These are phyloP conservation scores for Colletotrichum neosansevieriae DNA, from an alignment of 2,329 filamentous ascomycete species.

Conservation along the genomic window DNA sequence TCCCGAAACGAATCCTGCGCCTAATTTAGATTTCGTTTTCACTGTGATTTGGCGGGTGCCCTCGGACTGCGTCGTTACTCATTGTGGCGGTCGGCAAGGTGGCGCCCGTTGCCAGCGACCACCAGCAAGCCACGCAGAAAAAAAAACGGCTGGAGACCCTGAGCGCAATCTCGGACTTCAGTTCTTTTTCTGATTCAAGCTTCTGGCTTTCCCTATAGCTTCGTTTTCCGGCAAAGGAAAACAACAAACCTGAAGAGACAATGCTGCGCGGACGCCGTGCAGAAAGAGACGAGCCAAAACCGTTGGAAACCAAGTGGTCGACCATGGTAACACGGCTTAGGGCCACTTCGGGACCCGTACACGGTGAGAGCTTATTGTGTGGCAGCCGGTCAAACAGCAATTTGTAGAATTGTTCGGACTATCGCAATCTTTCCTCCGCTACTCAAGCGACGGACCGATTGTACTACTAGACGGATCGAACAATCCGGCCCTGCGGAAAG, in stretches of 20 bases:
- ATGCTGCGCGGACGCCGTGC: background rate
- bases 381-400: constrained; percentile 27
- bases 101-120: constrained; percentile 11
- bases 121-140: background rate
- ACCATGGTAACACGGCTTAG: constrained; percentile 4
- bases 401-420: constrained; percentile 27
- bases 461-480: constrained; percentile 23
- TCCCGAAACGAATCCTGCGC: constrained; percentile 2
- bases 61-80: background rate
- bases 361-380: constrained; percentile 26
- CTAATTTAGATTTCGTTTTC: constrained; percentile 9
- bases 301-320: constrained; percentile 21
- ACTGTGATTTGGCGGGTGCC: background rate
- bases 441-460: constrained; percentile 25
- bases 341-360: constrained; percentile 18
- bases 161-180: background rate
- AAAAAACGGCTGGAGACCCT: no score
- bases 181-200: background rate
- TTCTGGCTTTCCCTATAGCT: constrained; percentile 4
- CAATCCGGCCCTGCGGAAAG: constrained; percentile 4
- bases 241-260: constrained; percentile 3
- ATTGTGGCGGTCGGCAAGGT: constrained; percentile 13
- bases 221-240: constrained; percentile 1
- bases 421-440: constrained; percentile 18
- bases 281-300: background rate